Percentiles rank a stretch among this genome's conserved stretches.
Conservation (phyloP, 1,139 yeast genomes). For the Kodamaea suecica region DNA sequence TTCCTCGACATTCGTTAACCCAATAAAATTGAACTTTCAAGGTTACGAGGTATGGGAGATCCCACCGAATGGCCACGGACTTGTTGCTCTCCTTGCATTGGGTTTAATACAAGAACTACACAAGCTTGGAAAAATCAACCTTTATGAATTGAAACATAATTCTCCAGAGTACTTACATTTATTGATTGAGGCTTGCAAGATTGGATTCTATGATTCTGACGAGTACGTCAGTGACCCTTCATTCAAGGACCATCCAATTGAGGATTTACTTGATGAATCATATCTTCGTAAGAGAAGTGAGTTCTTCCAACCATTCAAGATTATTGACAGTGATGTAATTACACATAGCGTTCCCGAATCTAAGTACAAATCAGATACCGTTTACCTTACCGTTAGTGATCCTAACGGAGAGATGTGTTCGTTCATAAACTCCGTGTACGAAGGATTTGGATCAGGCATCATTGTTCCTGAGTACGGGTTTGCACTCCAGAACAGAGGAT, state of each 20-base stretch:
- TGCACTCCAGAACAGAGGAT: slow-evolving; percentile 72
- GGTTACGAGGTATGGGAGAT: slow-evolving; percentile 62
- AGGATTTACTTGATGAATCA: slow-evolving; percentile 33
- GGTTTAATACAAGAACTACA: slow-evolving; percentile 63
- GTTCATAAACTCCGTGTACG: slow-evolving; percentile 73
- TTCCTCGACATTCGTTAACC: slow-evolving; percentile 58
- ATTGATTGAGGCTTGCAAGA: slow-evolving; percentile 65
- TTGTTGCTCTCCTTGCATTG: slow-evolving; percentile 66
- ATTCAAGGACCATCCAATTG: slow-evolving; percentile 38
- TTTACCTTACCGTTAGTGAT: slow-evolving; percentile 70
- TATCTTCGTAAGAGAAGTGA: slow-evolving; percentile 52
- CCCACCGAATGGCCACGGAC: slow-evolving; percentile 82
- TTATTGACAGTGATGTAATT: slow-evolving; percentile 42
- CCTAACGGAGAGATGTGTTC: slow-evolving; percentile 77
- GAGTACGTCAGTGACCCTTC: slow-evolving; percentile 66
- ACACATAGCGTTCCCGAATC: slow-evolving; percentile 61
- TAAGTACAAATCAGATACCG: slow-evolving; percentile 68
- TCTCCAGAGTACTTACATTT: slow-evolving; percentile 70
- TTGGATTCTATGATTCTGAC: slow-evolving; percentile 75
- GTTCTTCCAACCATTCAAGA: slow-evolving; percentile 39
- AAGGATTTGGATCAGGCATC: slow-evolving; percentile 70
- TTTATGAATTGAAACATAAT: slow-evolving; percentile 55
- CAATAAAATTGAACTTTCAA: slow-evolving; percentile 49
- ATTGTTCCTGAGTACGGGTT: slow-evolving; percentile 68
- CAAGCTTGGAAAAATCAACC: slow-evolving; percentile 41